These are phyloP conservation scores for Kodamaea arcana DNA, from an alignment of 1,139 yeast genomes.

Conservation along the genomic window DNA sequence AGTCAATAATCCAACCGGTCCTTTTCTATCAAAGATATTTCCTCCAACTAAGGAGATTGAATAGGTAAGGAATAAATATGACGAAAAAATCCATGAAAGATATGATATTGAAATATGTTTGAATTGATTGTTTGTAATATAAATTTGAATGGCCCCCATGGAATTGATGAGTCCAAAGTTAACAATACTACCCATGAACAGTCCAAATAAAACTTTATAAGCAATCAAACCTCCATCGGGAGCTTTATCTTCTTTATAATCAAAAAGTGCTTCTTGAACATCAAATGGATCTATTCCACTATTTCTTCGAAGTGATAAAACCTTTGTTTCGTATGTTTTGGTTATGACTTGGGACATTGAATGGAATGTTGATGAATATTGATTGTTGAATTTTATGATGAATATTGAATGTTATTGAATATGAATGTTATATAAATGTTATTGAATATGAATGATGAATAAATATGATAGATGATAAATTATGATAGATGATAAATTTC, in stretches of 20 bases:
- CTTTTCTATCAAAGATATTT: constrained; percentile 55
- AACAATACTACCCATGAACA: constrained; percentile 55
- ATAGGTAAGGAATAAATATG: constrained; percentile 53
- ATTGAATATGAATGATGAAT: too few species aligned
- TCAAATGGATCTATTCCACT: not conserved
- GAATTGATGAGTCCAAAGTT: constrained; percentile 62
- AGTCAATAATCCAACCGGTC: constrained; percentile 45
- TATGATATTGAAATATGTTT: constrained; percentile 35
- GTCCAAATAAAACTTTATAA: constrained; percentile 58
- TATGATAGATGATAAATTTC: too few species aligned
- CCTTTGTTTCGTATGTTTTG: too few species aligned
- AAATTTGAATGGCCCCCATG: constrained; percentile 59
- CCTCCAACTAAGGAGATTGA: constrained; percentile 60
- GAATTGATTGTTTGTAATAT: constrained; percentile 50
- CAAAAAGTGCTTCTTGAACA: not conserved
- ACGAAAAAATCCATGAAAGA: constrained; percentile 62
- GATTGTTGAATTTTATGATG: too few species aligned
- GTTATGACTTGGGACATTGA: too few species aligned
- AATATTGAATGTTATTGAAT: too few species aligned
- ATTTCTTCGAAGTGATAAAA: too few species aligned
- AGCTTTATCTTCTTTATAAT: constrained; percentile 3
- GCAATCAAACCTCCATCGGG: constrained; percentile 66
- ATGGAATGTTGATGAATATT: too few species aligned
- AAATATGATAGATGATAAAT: too few species aligned
- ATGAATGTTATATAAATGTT: too few species aligned